Percentiles rank a stretch among this genome's conserved stretches.
These are phyloP conservation scores for Saccharomyces hybrid DNA, from an alignment of 1,139 yeast species.

Conservation along the genomic window DNA sequence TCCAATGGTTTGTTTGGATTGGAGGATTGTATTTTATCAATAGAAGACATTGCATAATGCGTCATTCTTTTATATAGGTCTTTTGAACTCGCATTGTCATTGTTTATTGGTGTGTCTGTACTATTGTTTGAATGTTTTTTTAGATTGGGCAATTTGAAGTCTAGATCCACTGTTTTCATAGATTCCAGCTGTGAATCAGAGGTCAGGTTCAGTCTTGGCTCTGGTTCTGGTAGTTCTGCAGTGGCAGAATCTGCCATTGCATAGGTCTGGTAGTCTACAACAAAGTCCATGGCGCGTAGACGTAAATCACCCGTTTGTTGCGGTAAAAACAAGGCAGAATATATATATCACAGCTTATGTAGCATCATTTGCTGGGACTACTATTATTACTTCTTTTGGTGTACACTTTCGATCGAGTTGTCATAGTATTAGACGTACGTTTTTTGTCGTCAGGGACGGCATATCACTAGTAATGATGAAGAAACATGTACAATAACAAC, in stretches of 20 bases:
- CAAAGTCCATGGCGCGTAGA: background rate
- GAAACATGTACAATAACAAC: too few species aligned
- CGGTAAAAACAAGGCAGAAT: too few species aligned
- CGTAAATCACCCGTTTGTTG: too few species aligned
- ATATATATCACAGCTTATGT: too few species aligned
- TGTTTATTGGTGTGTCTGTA: background rate
- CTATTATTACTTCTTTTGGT: too few species aligned
- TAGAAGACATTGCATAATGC: slow-evolving; percentile 6
- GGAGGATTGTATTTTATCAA: slow-evolving; percentile 1
- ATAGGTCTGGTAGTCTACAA: background rate
- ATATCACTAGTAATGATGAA: too few species aligned
- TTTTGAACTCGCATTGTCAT: background rate
- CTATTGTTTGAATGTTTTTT: background rate
- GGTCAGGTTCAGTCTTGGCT: slow-evolving; percentile 14
- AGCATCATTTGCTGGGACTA: too few species aligned
- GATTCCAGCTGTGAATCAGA: slow-evolving; percentile 8
- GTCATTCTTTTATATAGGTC: slow-evolving; percentile 7
- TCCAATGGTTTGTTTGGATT: background rate
- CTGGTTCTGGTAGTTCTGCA: slow-evolving; percentile 18
- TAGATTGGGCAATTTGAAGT: background rate
- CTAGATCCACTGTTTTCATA: slow-evolving; percentile 6
- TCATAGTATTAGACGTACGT: too few species aligned
- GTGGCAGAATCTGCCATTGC: slow-evolving; percentile 2
- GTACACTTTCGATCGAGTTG: too few species aligned
- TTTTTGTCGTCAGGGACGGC: too few species aligned